Percentiles rank a stretch among this genome's conserved stretches.
Conservation (phyloP, 75 land plant species). For the Larix kaempferi region DNA sequence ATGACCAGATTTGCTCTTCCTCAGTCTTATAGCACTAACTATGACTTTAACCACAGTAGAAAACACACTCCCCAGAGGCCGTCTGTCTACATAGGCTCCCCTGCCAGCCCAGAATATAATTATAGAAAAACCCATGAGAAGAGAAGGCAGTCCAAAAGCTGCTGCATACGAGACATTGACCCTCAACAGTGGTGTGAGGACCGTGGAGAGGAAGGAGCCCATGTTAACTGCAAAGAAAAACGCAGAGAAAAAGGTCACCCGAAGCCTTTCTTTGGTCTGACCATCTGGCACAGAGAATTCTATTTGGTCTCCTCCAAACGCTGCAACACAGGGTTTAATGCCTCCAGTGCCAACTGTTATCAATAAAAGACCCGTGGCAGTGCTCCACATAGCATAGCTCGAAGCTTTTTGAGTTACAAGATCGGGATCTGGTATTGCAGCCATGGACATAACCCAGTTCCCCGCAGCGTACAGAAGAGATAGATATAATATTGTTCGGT, state of each 20-base stretch:
- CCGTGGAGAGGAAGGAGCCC: constrained; percentile 27
- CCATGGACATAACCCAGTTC: constrained; percentile 8
- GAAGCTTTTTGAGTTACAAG: neutral
- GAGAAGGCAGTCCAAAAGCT: constrained; percentile 36
- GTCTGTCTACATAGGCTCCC: neutral
- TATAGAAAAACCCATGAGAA: constrained; percentile 26
- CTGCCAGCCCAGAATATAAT: constrained; percentile 32
- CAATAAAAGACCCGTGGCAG: constrained; percentile 15
- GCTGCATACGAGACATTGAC: constrained; percentile 22
- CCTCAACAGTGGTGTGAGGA: constrained; percentile 28
- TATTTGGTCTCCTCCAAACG: constrained; percentile 41
- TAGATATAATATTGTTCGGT: constrained; percentile 27
- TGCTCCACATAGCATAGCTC: constrained; percentile 17
- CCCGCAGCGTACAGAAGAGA: neutral
- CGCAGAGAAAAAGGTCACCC: constrained; percentile 26
- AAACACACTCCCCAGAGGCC: too few species aligned
- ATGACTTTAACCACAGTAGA: too few species aligned
- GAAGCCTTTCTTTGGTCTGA: constrained; percentile 21
- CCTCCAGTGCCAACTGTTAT: constrained; percentile 42
- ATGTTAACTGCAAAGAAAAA: constrained; percentile 34
- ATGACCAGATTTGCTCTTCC: neutral
- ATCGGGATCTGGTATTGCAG: constrained; percentile 15
- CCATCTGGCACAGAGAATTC: constrained; percentile 28
- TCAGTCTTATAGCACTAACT: constrained; percentile 6
- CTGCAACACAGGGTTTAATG: constrained; percentile 38